Evolutionary conservation across 2,329 filamentous ascomycete species (phyloP), one percentile per base, ranked within the genome.

Genomic region (Penicillium paneum): DNA sequence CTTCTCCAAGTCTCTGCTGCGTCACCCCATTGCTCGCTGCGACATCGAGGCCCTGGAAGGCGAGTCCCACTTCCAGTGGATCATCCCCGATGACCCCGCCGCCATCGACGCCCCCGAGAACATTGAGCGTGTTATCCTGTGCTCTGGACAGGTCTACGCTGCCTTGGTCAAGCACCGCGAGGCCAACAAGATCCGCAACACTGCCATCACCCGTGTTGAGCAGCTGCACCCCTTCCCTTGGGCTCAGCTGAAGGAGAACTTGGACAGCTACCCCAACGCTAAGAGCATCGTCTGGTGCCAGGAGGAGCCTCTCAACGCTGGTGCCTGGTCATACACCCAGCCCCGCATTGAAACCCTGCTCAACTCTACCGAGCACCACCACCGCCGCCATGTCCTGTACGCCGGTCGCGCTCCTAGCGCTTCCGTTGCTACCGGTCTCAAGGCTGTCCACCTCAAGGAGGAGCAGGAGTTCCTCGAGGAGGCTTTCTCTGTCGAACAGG

Each of bases 141-240:
- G 94, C 83, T 86, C 89, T 56, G 94, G 94, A 64, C 94, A 99
- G 79, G 93, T 97, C 55, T 99, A 92, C 76, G 86, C 88, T 47
- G 87, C 91, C 24, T 85, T 99, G 41, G 81, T 88, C 78, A 97
- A 97, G 81, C 86, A 97, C 83, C 91, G 94, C 67, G 85, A 89
- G 66, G 83, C 91, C 60, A 88, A 95, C 73, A 87, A 89, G 62
- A 84, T 96, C 72, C 91, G 91, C 76, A 88, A 97, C 72, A 89
- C 93, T 19, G 94, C 93, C 69, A 88, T 99, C 73, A 97, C 92
- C 21, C 91, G 94, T 71, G 85, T 99, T 64, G 94, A 99, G 80
- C 94, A 99, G 79, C 84, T 99, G 57, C 92, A 99, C 80, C 94
- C 94, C 69, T 99, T 99, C 90, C 94, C 94, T 48, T 99, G 94